Evolutionary conservation across 1,139 yeast genomes (phyloP), one percentile per base, ranked within the genome.

Genomic region (Pichia norvegensis): DNA sequence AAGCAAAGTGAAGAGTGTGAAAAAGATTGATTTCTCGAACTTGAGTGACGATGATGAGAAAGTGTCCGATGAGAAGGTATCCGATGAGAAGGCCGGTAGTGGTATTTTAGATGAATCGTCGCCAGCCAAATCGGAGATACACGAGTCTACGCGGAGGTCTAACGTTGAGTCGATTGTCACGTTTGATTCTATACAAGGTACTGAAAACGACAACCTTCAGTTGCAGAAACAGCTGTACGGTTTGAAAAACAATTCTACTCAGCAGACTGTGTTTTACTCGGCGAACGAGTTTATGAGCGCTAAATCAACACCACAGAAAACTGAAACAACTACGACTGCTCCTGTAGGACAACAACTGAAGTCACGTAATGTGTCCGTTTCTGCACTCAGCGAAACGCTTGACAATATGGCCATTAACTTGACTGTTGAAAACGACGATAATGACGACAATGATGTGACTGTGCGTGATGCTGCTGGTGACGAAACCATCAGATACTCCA

Each of bases 211-310:
- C 9, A 40, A 46, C 22, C 29, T 33, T n/a, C 17, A 7, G 1
- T 33, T 43, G 16, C 47, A 46, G 29, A 36, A 38, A 14, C 31
- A 38, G 22, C 23, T 51, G 20, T 51, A 51, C n/a, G 44, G 45
- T 36, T 37, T 46, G 25, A 49, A 40, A 22, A 51, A 47, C 20
- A 48, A 46, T 23, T 48, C 53, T 14, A 49, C 52, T 14, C 51
- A 48, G 19, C 46, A 47, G 16, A 49, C 52, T 3, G 42, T 47
- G 1, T 51, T 47, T 40, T 51, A 49, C 25, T 49, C 54, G 4
- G 54, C 54, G 16, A 40, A 41, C 14, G 54, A 51, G 22, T 44
- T 51, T 11, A 27, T 27, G 31, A 27, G 31, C 14, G 31, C 31
- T n/a, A 27, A 27, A 13, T 27, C 31, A 13, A 27, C 31, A 27